phyloP scores from a whole-genome alignment of 345 rosid genomes.

The Populus deltoides region DNA sequence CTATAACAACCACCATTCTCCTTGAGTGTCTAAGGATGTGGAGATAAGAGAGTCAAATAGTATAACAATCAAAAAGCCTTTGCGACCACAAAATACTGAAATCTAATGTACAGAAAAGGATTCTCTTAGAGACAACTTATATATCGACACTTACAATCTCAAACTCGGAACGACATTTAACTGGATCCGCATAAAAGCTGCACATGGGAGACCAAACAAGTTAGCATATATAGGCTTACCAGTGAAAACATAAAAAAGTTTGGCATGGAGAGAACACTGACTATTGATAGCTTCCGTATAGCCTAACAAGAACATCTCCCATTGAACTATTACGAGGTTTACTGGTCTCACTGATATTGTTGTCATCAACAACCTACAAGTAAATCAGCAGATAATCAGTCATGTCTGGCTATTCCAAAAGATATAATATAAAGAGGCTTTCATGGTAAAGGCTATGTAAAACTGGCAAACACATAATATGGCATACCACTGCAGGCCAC shows the following conservation, averaged over 20 bases:
- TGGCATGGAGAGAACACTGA: constrained; percentile 27
- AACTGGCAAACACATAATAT: background rate
- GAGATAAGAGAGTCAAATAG: background rate
- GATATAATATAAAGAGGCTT: background rate
- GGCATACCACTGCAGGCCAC: constrained; percentile 68
- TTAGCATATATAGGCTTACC: background rate
- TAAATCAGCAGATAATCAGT: background rate
- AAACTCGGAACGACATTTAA: constrained; percentile 37
- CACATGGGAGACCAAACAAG: constrained; percentile 12
- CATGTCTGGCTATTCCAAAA: too few species aligned
- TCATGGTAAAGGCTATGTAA: background rate
- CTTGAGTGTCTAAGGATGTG: constrained; percentile 35
- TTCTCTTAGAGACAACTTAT: background rate
- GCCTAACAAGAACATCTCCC: constrained; percentile 42
- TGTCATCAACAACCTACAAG: constrained; percentile 48
- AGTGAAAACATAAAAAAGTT: background rate
- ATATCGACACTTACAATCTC: constrained; percentile 32
- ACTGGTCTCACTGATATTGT: constrained; percentile 20
- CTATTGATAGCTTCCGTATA: constrained; percentile 55
- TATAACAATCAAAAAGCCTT: background rate
- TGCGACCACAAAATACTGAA: background rate
- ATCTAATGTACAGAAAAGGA: background rate
- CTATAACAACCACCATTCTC: constrained; percentile 32
- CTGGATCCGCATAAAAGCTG: constrained; percentile 46
- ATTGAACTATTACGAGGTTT: constrained; percentile 27